Evolutionary conservation across 2,329 filamentous ascomycete genomes (phyloP).

Genomic region (Alternaria alternata): DNA sequence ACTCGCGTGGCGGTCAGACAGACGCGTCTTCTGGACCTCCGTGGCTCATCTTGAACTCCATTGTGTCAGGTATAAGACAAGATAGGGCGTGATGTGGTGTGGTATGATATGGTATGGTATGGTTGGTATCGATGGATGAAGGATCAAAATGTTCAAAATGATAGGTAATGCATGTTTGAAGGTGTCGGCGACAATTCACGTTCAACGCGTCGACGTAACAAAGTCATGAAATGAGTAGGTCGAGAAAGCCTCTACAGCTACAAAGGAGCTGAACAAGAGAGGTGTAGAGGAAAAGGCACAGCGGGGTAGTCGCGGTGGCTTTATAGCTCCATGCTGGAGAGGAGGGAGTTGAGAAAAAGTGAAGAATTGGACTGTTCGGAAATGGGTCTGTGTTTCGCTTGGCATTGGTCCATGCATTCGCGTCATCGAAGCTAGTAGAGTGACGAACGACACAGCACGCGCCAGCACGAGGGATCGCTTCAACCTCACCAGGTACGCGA

Average conservation of each 20-base stretch:
- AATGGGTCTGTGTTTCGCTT: slow-evolving; percentile 2
- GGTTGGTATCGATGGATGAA: not conserved
- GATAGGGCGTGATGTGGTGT: not conserved
- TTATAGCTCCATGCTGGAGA: not conserved
- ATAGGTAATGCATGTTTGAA: not conserved
- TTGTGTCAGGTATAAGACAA: not conserved
- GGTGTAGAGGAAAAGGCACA: not conserved
- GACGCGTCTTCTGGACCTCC: not conserved
- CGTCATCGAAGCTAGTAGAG: slow-evolving; percentile 28
- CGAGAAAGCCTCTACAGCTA: not conserved
- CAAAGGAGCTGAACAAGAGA: not conserved
- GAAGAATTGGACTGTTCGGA: slow-evolving; percentile 10
- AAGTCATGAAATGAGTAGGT: not conserved
- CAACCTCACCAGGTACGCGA: slow-evolving; percentile 2
- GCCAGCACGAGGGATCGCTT: not conserved
- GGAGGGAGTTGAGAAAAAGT: slow-evolving; percentile 1
- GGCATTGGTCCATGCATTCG: slow-evolving; percentile 17
- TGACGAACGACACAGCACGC: not conserved
- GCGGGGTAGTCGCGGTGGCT: not conserved
- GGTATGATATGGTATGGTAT: too few species aligned
- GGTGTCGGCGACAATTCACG: not conserved
- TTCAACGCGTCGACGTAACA: not conserved
- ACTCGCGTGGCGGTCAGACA: not conserved
- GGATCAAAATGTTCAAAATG: not conserved
- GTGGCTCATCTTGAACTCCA: slow-evolving; percentile 3